phyloP scores from a whole-genome alignment of 768 basidiomycete genomes.

The Trametes cubensis region DNA sequence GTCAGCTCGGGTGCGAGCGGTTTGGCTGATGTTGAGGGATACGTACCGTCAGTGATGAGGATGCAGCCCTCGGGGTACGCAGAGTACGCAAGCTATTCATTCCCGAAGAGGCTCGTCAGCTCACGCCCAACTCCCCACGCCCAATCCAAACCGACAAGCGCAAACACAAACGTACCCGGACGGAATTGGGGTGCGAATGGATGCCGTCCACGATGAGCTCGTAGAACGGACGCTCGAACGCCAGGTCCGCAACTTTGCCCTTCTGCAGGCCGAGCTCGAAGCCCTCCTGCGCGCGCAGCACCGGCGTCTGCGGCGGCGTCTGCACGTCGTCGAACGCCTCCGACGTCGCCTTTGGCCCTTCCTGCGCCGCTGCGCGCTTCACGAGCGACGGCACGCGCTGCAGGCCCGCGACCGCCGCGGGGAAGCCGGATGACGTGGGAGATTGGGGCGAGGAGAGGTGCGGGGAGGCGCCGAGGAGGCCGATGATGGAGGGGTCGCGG shows the following conservation, averaged over 20 bases:
- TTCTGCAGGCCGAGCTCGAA: slow-evolving; percentile 46
- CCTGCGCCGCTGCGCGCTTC: slow-evolving; percentile 19
- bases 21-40: neutral
- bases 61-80: slow-evolving; percentile 85
- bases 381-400: slow-evolving; percentile 24
- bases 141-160: neutral
- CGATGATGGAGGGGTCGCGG: slow-evolving; percentile 89
- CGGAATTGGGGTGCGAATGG: slow-evolving; percentile 89
- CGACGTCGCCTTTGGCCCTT: slow-evolving; percentile 39
- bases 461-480: slow-evolving; percentile 79
- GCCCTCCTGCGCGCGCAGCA: slow-evolving; percentile 23
- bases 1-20: neutral
- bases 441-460: slow-evolving; percentile 46
- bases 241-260: slow-evolving; percentile 47
- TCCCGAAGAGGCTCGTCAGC: neutral
- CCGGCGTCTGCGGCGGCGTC: slow-evolving; percentile 59
- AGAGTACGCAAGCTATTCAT: slow-evolving; percentile 72
- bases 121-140: neutral
- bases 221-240: slow-evolving; percentile 76
- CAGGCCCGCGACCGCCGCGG: slow-evolving; percentile 8
- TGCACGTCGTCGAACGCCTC: slow-evolving; percentile 65
- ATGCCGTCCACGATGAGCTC: slow-evolving; percentile 91
- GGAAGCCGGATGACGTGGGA: slow-evolving; percentile 11
- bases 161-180: slow-evolving; percentile 56
- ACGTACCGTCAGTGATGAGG: slow-evolving; percentile 84